phyloP scores from a whole-genome alignment of 208 protist genomes.

The Spongospora subterranea region DNA sequence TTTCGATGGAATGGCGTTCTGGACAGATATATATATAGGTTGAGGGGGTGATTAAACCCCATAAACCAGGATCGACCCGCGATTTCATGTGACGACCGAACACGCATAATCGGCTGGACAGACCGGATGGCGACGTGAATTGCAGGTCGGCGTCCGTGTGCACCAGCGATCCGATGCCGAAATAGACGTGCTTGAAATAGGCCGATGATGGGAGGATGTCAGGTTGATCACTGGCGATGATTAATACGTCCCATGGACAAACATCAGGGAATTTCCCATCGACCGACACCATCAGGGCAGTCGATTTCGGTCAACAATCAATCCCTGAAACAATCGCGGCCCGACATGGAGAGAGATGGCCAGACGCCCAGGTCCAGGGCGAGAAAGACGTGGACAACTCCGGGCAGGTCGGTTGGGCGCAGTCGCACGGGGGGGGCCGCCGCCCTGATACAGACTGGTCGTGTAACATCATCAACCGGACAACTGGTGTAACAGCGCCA shows the following conservation, averaged over 20 bases:
- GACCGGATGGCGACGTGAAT: not conserved
- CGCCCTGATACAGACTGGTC: no score
- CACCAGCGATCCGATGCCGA: not conserved
- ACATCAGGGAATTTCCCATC: no score
- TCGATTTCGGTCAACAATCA: no score
- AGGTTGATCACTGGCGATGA: slow-evolving; percentile 12
- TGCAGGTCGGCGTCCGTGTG: not conserved
- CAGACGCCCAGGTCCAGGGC: no score
- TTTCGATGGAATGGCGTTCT: not conserved
- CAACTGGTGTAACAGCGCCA: no score
- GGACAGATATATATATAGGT: not conserved
- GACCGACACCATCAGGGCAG: no score
- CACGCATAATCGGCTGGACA: not conserved
- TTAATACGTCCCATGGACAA: not conserved
- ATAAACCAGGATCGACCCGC: not conserved
- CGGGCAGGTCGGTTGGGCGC: no score
- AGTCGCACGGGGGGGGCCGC: no score
- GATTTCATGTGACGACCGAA: not conserved
- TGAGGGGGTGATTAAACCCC: not conserved
- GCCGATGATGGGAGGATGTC: slow-evolving; percentile 22
- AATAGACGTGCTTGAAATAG: not conserved
- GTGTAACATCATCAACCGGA: no score
- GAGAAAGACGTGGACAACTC: no score
- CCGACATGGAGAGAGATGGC: no score
- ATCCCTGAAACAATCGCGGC: no score